Evolutionary conservation across 768 basidiomycete species (phyloP), one percentile per base, ranked within the genome.

Genomic region (Vararia minispora): DNA sequence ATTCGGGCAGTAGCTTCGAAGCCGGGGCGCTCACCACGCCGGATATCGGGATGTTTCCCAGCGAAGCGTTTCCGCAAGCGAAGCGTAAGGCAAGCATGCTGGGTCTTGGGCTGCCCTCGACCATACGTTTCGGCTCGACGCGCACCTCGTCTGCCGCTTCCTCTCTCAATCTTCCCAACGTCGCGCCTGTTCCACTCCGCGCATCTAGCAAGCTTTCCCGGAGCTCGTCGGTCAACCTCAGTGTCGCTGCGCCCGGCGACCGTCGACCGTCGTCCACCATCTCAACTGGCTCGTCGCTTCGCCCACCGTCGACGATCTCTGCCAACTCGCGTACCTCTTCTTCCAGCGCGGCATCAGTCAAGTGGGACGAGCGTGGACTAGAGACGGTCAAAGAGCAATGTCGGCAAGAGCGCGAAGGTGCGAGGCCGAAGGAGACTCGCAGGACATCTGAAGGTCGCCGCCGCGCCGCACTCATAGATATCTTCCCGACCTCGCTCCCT

Each of bases 1-100:
- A 63, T 44, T 79, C 78, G 2, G 65, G 70, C 2, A 74, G 74
- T 53, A 76, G 72, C 49, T 84, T 83, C 48, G 82, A 84, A 52
- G 69, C 71, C 1, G 81, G 81, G n/a, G 58, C 64, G 4, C 62
- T 72, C 45, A 68, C 60, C 36, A 57, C 62, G 7, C 51, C 46
- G 33, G 40, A 39, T 16, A 48, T 42, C 41, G 43, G 52, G 27
- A 35, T 18, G 23, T 29, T 45, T 16, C 17, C 14, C 6, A 31
- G 31, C 6, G 26, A 21, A 13, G 37, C 37, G 21, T 45, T 39
- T 14, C 12, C 39, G 8, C 61, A 58, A 27, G 59, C 60, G 16
- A 48, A 47, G 18, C 54, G 46, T 2, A 52, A 81, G 78, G 51
- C 63, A 66, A 72, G 71, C 23, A 72, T 77, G 36, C 61, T 84